Conservation (phyloP, 805 yeast species). For the Ogataea nitratoaversa region DNA sequence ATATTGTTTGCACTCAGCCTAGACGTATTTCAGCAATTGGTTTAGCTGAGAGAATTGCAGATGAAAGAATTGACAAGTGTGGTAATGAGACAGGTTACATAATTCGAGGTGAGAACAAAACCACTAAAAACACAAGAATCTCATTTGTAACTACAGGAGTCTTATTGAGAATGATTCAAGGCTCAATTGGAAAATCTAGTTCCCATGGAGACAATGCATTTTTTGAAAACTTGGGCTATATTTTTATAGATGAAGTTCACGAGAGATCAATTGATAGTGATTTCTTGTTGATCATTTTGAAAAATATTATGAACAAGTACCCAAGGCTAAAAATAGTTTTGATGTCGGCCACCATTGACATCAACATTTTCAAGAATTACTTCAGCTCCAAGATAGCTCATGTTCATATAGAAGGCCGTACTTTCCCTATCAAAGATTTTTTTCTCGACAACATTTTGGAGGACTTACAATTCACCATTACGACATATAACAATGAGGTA, state of each 20-base stretch:
- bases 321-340: slow-evolving; percentile 64
- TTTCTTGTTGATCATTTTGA: slow-evolving; percentile 72
- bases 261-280: slow-evolving; percentile 92
- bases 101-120: slow-evolving; percentile 84
- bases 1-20: slow-evolving; percentile 88
- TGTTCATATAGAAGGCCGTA: slow-evolving; percentile 86
- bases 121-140: slow-evolving; percentile 59
- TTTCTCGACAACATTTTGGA: slow-evolving; percentile 66
- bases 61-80: slow-evolving; percentile 60
- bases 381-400: slow-evolving; percentile 54
- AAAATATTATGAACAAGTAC: slow-evolving; percentile 47
- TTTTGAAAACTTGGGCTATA: slow-evolving; percentile 56
- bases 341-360: slow-evolving; percentile 93
- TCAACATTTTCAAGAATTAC: slow-evolving; percentile 59
- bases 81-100: slow-evolving; percentile 85
- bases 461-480: slow-evolving; percentile 52
- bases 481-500: slow-evolving; percentile 29
- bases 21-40: slow-evolving; percentile 95
- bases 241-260: slow-evolving; percentile 94
- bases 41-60: slow-evolving; percentile 86
- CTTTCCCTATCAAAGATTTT: slow-evolving; percentile 81
- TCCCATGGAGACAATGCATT: slow-evolving; percentile 29
- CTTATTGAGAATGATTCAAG: slow-evolving; percentile 76
- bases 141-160: slow-evolving; percentile 93
- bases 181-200: slow-evolving; percentile 29